Base-by-base conservation (phyloP, 768 basidiomycete species). In the Auricularia sp. region DNA sequence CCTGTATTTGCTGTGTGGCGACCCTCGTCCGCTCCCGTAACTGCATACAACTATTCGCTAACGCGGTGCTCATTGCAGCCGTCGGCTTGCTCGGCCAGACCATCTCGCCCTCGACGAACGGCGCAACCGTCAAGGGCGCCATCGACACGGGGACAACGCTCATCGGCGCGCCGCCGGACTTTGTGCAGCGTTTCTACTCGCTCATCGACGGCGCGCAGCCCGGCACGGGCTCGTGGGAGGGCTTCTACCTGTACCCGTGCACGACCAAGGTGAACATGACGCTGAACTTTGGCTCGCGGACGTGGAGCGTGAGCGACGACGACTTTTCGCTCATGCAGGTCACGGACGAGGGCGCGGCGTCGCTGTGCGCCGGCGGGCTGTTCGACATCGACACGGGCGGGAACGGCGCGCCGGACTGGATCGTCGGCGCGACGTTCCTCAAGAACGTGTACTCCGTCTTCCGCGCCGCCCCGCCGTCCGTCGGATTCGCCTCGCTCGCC, bases 91-190 rank as follows among this genome's bases (percentile, higher is more conserved):
- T 86, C 67, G 85, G 86, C 2, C 75, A 79, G 1, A 64, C 72
- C 0, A 72, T 89, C 14, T 56, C 71, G 0, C 70, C 88, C 12
- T 64, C 81, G 1, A 61, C 65, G 23, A 7, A 14, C 34, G 11
- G 16, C 11, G 7, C 11, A 21, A 7, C 34, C 8, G 29, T 84
- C 0, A 71, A 87, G 10, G 81, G 88, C 16, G 94, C 93, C 7
- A 97, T 98, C 65, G 96, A 98, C 71, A 97, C 94, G 0, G 95
- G 56, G 23, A 98, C 96, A 0, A 96, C 94, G 2, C 82, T 98
- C 64, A 89, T 99, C 65, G 95, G 90, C 29, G 96, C 87, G 0
- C 95, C 97, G 0, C 74, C 84, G 0, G 72, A 67, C 0, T 81
- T 84, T 51, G 85, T 91, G 8, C 65, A 73, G 21, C 73, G 78